A percentile compares a stretch with the other conserved stretches of the same genome.
Conservation (phyloP, 306 rosid genomes). For the Pyrus pyrifolia region DNA sequence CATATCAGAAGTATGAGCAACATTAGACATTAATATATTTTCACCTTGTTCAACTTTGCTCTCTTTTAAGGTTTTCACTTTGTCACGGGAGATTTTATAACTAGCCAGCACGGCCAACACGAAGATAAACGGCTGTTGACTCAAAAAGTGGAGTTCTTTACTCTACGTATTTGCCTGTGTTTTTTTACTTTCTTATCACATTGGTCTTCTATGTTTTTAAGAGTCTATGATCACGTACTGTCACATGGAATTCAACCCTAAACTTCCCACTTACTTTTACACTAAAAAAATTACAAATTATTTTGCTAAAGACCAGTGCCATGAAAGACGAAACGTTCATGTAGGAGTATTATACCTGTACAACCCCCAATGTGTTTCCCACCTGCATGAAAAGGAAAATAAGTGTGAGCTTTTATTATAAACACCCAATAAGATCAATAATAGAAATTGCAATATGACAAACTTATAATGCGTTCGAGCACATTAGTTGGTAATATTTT, state of each 20-base stretch:
- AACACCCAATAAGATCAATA: not conserved
- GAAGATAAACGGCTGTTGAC: not conserved
- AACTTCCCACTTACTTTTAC: not conserved
- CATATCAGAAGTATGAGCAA: conserved; percentile 18
- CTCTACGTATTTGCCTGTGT: not conserved
- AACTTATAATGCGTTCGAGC: not conserved
- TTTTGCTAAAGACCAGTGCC: not conserved
- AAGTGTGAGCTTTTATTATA: conserved; percentile 12
- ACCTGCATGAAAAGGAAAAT: conserved; percentile 45
- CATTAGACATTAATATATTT: not conserved
- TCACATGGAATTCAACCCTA: not conserved
- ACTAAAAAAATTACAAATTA: not conserved
- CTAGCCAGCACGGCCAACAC: not conserved
- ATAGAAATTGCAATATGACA: not conserved
- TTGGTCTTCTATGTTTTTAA: not conserved
- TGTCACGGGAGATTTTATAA: not conserved
- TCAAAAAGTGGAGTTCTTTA: not conserved
- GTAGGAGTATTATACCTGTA: conserved; percentile 48
- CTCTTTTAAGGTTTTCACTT: not conserved
- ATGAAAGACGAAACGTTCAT: not conserved
- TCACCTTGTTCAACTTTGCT: not conserved
- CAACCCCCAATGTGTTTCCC: conserved; percentile 95
- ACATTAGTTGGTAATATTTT: not conserved
- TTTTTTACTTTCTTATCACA: not conserved
- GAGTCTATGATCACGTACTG: not conserved